These are phyloP conservation scores for Rubia occidens DNA, from an alignment of 305 asterid genomes.

Conservation along the genomic window DNA sequence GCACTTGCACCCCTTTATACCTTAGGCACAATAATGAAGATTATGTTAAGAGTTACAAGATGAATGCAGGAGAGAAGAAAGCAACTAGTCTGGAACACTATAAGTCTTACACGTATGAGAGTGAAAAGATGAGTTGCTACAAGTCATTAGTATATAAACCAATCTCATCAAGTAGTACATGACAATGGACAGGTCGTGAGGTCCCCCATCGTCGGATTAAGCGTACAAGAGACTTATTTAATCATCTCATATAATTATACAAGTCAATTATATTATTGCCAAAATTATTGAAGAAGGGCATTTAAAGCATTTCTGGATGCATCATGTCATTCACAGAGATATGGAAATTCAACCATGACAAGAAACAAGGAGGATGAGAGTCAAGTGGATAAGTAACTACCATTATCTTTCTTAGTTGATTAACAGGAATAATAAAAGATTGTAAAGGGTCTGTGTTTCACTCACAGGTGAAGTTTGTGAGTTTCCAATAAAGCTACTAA, in stretches of 20 bases:
- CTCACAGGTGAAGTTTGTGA: neutral
- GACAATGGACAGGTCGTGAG: conserved; percentile 76
- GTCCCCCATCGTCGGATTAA: conserved; percentile 49
- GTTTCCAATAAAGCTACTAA: neutral
- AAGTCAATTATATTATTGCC: neutral
- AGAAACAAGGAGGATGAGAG: conserved; percentile 24
- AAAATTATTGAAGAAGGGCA: conserved; percentile 23
- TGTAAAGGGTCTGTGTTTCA: conserved; percentile 25
- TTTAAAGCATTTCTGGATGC: conserved; percentile 22
- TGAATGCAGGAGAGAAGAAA: neutral
- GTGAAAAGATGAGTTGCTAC: conserved; percentile 64
- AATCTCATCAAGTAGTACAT: conserved; percentile 71
- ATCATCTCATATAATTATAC: neutral
- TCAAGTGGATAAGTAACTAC: conserved; percentile 23
- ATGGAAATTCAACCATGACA: conserved; percentile 22
- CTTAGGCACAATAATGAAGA: conserved; percentile 20
- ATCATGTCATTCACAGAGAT: conserved; percentile 26
- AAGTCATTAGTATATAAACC: conserved; percentile 78
- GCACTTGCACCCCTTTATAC: conserved; percentile 68
- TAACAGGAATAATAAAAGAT: conserved; percentile 21
- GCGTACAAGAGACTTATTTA: neutral
- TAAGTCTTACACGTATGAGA: conserved; percentile 65
- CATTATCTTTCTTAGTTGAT: conserved; percentile 21
- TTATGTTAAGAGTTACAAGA: neutral
- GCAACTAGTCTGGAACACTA: neutral